These are phyloP conservation scores for Amoebophrya sp. DNA, from an alignment of 169 alveolate species.

Conservation along the genomic window DNA sequence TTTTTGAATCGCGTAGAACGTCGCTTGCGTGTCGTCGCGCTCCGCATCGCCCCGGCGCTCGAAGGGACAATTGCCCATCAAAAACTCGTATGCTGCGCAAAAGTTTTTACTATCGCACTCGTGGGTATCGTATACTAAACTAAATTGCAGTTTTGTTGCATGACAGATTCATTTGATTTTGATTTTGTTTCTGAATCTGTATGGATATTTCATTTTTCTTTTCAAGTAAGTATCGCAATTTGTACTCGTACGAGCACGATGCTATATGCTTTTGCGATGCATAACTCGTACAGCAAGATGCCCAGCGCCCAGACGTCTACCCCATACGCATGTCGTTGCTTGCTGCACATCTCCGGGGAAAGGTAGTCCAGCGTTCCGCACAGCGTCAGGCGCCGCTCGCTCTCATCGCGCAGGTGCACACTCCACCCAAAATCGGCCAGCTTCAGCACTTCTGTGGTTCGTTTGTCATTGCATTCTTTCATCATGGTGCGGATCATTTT, in stretches of 20 bases:
- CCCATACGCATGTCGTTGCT: slow-evolving; percentile 63
- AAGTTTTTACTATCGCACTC: too few relatives aligned
- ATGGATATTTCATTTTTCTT: too few relatives aligned
- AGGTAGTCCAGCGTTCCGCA: slow-evolving; percentile 85
- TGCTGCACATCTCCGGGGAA: slow-evolving; percentile 81
- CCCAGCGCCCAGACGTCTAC: slow-evolving; percentile 85
- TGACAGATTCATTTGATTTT: too few relatives aligned
- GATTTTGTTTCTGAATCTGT: too few relatives aligned
- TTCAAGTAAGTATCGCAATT: too few relatives aligned
- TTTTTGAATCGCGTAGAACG: background rate
- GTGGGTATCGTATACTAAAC: too few relatives aligned
- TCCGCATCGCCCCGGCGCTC: background rate
- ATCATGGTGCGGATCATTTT: background rate
- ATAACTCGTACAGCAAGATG: slow-evolving; percentile 44
- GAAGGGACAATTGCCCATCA: background rate
- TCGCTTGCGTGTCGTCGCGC: background rate
- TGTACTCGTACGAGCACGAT: too few relatives aligned
- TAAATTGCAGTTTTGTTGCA: too few relatives aligned
- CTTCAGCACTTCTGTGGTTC: slow-evolving; percentile 49
- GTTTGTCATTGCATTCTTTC: background rate
- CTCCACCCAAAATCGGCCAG: slow-evolving; percentile 85
- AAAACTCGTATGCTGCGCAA: too few relatives aligned
- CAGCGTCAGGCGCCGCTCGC: slow-evolving; percentile 69
- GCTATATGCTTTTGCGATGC: too few relatives aligned
- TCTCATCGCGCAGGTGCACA: slow-evolving; percentile 52